Base-by-base conservation (phyloP, 208 protist genomes). In the Paratrypanosoma confusum region DNA sequence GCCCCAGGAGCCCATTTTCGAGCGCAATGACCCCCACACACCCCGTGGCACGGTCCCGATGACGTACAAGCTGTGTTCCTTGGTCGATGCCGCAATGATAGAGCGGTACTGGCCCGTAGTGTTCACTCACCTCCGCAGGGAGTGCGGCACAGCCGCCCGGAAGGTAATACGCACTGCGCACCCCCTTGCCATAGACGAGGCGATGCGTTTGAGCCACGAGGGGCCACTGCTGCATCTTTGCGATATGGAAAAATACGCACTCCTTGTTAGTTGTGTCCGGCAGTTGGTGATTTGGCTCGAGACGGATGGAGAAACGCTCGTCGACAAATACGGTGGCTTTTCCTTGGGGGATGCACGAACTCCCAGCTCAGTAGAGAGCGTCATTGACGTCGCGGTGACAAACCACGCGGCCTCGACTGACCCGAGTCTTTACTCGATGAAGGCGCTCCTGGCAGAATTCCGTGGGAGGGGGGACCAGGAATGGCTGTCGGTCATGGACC, bases 171-270 rank as follows among this genome's bases (percentile, higher is more conserved):
- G 14, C 8, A 41, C 31, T 13, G 43, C 44, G 25, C 61, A 57
- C 27, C 55, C 55, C 10, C 64, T 65, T 18, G 58, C 61, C 3
- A 39, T 48, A 0, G 61, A 68, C 24, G 61, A 68, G 48, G 38
- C 25, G 1, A 16, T 68, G 7, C 42, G 61, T 7, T 26, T 68
- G 18, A 23, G 42, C 3, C 37, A 37, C 14, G 53, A 68, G 21
- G 10, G 20, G 8, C 40, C 47, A 10, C 20, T 50, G 10, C 8
- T 7, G 8, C 24, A 35, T 18, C 51, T 57, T 28, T 2, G 27
- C 2, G 61, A 68, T 29, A 16, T 68, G 27, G 53, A 68, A 8
- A 37, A 14, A 8, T 58, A 57, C 25, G 13, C 37, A 0, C 16
- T 53, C 2, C 29, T 59, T 17, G 13, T 64, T 8, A 53, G 49